phyloP scores from a whole-genome alignment of 352 stramenopile genomes.

The Pythium utonaiense region DNA sequence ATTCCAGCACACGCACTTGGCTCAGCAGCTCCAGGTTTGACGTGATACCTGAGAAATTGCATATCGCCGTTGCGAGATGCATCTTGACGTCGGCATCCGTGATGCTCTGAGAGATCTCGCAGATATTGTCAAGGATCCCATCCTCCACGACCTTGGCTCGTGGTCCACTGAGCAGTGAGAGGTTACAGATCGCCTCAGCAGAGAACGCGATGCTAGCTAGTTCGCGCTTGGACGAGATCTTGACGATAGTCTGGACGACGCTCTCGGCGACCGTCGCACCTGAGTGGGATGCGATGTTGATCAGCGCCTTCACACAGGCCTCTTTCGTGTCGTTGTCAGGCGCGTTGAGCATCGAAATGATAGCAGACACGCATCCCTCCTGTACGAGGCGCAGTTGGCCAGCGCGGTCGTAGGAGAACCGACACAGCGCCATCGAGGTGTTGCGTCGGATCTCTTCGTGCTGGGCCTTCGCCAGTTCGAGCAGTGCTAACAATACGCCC shows the following conservation, averaged over 20 bases:
- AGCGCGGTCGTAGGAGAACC: slow-evolving; percentile 74
- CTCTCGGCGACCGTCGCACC: slow-evolving; percentile 59
- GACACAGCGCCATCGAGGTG: slow-evolving; percentile 78
- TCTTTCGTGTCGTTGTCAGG: slow-evolving; percentile 79
- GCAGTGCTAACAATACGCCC: slow-evolving; percentile 58
- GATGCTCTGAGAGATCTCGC: slow-evolving; percentile 46
- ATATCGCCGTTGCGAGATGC: slow-evolving; percentile 66
- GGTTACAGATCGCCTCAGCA: slow-evolving; percentile 70
- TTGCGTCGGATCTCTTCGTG: slow-evolving; percentile 79
- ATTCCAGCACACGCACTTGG: slow-evolving; percentile 64
- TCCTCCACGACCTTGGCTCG: slow-evolving; percentile 76
- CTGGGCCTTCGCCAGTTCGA: slow-evolving; percentile 77
- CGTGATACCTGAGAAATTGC: slow-evolving; percentile 72
- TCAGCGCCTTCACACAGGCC: slow-evolving; percentile 78
- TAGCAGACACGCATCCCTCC: slow-evolving; percentile 77
- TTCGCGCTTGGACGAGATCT: slow-evolving; percentile 71
- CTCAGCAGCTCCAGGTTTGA: slow-evolving; percentile 68
- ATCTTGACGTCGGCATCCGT: slow-evolving; percentile 43
- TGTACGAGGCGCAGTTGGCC: slow-evolving; percentile 73
- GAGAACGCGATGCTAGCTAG: slow-evolving; percentile 49
- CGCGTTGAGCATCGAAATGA: slow-evolving; percentile 83
- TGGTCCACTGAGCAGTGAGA: slow-evolving; percentile 64
- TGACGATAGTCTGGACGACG: slow-evolving; percentile 75
- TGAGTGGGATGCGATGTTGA: slow-evolving; percentile 78
- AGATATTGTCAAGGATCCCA: slow-evolving; percentile 75